Base-by-base conservation (phyloP, 108 stramenopile genomes). In the Schizochytrium sp. region DNA sequence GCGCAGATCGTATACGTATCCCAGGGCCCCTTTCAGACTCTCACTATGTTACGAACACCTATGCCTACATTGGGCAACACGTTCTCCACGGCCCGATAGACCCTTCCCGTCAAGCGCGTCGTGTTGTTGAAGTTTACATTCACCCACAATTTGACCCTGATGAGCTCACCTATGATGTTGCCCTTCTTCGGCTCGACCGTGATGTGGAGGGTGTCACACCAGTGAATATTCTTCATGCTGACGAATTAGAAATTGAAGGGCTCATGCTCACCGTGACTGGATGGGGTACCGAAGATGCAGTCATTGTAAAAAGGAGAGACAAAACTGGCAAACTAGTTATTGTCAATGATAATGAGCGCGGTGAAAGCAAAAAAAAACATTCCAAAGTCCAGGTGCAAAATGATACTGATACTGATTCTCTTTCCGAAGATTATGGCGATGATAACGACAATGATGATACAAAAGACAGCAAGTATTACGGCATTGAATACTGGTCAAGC, bases 81-180 rank as follows among this genome's bases (percentile, higher is more conserved):
- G 15, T 7, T 7, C 64, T 69, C 28, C 42, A 15, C 64, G 64
- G 19, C 64, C 28, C 64, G 12, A 7, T 69, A 38, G 64, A 69
- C 10, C 42, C 40, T 8, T 44, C 64, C 12, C 64, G 64, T 69
- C 64, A 69, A 44, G 64, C 44, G 5, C 64, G 76, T 53, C 28
- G 55, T 10, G 76, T 83, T 13, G 28, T 83, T 53, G 76, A 83
- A 47, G 55, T 83, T 28, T n/a, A 55, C 50, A 53, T 83, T n/a
- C 47, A 83, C 76, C 76, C 76, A 5, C 50, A 83, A n/a, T 83
- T 55, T 50, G 76, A 83, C 76, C 15, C 0, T 50, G 3, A 83
- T 53, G 5, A 46, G 28, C 49, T 17, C 76, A 5, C 3, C 0
- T 38, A 83, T 1, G 76, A 83, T 55, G 38, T 55, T 42, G 76